Evolutionary conservation across 2,329 filamentous ascomycete species (phyloP).

Genomic region (Fusarium nelsonii): DNA sequence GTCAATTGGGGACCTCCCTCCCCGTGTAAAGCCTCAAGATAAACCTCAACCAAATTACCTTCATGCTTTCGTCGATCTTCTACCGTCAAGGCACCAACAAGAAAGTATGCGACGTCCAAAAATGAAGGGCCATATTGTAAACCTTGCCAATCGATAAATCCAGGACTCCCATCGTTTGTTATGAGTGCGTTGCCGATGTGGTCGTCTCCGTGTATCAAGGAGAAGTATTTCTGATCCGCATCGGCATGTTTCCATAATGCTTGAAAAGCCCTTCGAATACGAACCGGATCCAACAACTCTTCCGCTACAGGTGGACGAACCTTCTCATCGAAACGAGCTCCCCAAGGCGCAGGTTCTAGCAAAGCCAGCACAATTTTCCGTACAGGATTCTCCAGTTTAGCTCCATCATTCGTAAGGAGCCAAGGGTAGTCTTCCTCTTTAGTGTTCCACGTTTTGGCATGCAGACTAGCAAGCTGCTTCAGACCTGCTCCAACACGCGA

Average conservation of each 20-base stretch:
- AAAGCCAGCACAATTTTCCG: not conserved
- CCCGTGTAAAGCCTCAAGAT: not conserved
- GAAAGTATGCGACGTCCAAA: conserved; percentile 1
- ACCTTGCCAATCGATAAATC: conserved; percentile 5
- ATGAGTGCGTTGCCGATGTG: conserved; percentile 3
- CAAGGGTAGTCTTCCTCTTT: not conserved
- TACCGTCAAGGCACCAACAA: not conserved
- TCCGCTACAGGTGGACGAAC: not conserved
- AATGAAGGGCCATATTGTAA: conserved; percentile 1
- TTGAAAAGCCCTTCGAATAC: not conserved
- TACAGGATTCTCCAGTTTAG: conserved; percentile 5
- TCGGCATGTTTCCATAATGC: not conserved
- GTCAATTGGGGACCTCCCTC: conserved; percentile 1
- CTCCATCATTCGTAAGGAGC: not conserved
- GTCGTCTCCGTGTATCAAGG: conserved; percentile 6
- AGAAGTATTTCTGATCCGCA: not conserved
- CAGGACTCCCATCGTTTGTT: not conserved
- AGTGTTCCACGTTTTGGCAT: not conserved
- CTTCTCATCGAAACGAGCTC: conserved; percentile 2
- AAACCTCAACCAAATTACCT: not conserved
- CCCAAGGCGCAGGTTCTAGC: not conserved
- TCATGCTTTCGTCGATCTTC: not conserved
- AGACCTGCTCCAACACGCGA: not conserved
- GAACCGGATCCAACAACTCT: not conserved
- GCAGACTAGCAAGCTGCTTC: not conserved